Percentiles rank a stretch among this genome's conserved stretches.
phyloP scores from a whole-genome alignment of 1,284 basidiomycete genomes.

The Cronartium quercuum region DNA sequence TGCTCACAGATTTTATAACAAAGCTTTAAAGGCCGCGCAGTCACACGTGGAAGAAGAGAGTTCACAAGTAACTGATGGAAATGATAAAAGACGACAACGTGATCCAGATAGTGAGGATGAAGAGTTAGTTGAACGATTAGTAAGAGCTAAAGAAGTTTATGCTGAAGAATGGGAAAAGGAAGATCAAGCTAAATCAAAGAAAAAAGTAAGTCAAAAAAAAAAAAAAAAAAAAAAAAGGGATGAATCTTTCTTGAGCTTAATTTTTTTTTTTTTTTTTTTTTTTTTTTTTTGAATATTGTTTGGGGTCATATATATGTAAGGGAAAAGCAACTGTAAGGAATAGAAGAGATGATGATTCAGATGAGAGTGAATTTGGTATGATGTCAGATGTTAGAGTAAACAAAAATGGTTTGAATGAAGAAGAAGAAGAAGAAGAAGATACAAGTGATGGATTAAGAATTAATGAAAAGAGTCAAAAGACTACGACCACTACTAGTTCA shows the following conservation, averaged over 20 bases:
- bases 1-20: conserved; percentile 56
- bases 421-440: conserved; percentile 6
- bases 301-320: conserved; percentile 38
- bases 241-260: conserved; percentile 45
- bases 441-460: background rate
- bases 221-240: conserved; percentile 53
- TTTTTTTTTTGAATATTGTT: conserved; percentile 27
- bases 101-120: conserved; percentile 55
- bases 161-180: conserved; percentile 51
- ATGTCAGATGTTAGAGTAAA: conserved; percentile 9
- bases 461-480: background rate
- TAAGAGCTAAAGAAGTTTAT: conserved; percentile 41
- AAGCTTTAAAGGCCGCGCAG: conserved; percentile 63
- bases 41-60: conserved; percentile 23
- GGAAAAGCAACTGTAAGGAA: conserved; percentile 39
- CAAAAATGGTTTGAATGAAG: conserved; percentile 1
- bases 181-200: conserved; percentile 58
- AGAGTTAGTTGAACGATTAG: conserved; percentile 52
- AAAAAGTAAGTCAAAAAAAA: conserved; percentile 51
- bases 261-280: conserved; percentile 9
- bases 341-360: conserved; percentile 41
- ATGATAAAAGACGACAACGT: background rate
- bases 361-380: conserved; percentile 43
- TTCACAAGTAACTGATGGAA: background rate
- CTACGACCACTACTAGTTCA: background rate